These are phyloP conservation scores for Ganoderma lingzhi DNA, from an alignment of 1,284 basidiomycete genomes.

Conservation along the genomic window DNA sequence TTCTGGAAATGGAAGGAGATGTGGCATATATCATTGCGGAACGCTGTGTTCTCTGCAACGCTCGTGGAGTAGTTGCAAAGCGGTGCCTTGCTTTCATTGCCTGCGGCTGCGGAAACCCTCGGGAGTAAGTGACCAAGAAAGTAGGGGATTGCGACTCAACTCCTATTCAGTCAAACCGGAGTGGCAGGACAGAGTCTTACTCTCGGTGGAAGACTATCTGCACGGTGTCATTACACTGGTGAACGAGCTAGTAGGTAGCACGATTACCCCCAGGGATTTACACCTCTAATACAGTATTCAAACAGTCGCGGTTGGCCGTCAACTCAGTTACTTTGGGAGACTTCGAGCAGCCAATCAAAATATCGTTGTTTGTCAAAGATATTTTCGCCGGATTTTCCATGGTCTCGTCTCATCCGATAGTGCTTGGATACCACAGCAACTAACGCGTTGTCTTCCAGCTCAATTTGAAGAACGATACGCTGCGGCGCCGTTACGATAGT, in stretches of 20 bases:
- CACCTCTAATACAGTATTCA: background rate
- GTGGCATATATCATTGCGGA: constrained; percentile 73
- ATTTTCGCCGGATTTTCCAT: constrained; percentile 85
- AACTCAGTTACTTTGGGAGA: constrained; percentile 86
- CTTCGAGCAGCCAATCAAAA: constrained; percentile 81
- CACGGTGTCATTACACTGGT: constrained; percentile 83
- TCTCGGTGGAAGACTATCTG: constrained; percentile 86
- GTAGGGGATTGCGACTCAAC: background rate
- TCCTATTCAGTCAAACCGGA: constrained; percentile 65
- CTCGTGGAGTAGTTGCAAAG: constrained; percentile 71
- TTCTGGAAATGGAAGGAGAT: constrained; percentile 87
- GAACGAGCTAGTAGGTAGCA: constrained; percentile 69
- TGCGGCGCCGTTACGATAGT: constrained; percentile 83
- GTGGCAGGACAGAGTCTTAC: constrained; percentile 71
- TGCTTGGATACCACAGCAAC: background rate
- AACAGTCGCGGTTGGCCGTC: constrained; percentile 80
- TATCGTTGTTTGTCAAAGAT: constrained; percentile 85
- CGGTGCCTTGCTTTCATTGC: constrained; percentile 67
- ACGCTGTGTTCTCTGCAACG: constrained; percentile 71
- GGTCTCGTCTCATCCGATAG: constrained; percentile 50
- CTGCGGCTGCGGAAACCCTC: constrained; percentile 59
- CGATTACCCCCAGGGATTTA: too few relatives aligned
- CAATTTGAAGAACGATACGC: constrained; percentile 87
- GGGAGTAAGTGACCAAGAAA: constrained; percentile 58
- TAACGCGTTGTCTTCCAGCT: constrained; percentile 53